Base-by-base conservation (phyloP, 768 basidiomycete species). In the Tubosaeta brunneosetosa region DNA sequence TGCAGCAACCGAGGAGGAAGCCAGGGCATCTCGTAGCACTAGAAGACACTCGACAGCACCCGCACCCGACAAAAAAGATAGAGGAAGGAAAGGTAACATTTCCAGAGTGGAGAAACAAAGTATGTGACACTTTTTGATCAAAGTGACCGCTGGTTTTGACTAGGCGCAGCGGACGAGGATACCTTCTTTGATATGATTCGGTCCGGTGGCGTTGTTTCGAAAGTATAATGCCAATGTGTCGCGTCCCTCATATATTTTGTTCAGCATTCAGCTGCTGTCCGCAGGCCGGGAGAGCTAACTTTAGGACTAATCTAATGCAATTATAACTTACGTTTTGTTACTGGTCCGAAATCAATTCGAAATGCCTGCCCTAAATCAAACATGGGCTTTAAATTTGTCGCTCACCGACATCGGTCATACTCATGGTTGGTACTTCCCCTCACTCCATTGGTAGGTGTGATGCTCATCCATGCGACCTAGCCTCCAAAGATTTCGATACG, bases 111-210 rank as follows among this genome's bases (percentile, higher is more conserved):
- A 76, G 19, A 82, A 81, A 71, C 82, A 84, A 63, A 68, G 86
- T 87, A 60, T 60, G 74, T 37, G 26, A 16, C 29, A 11, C n/a
- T 47, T 42, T 44, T 9, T 61, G 60, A 22, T 14, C 22, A 26
- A 11, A 44, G 50, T 31, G 34, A 50, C 26, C 40, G n/a, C 19
- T 47, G 14, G 42, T 43, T 31, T 47, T 38, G 32, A 34, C 10
- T 61, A 86, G 86, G 73, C 52, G 65, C 71, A 4, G 76, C 88
- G 17, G 84, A 81, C 52, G 80, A 85, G 69, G 85, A 88, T 55
- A 79, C 82, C 50, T 93, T 93, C 68, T 82, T 92, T 63, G 81
- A 89, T 59, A 84, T 90, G 77, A 90, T 93, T 61, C 79, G 85
- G 51, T 84, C 87, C 38, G 90, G 90, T 41, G 85, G 86, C 5